Evolutionary conservation across 768 basidiomycete species (phyloP), one percentile per base, ranked within the genome.

Genomic region (Boletus rubropictus): DNA sequence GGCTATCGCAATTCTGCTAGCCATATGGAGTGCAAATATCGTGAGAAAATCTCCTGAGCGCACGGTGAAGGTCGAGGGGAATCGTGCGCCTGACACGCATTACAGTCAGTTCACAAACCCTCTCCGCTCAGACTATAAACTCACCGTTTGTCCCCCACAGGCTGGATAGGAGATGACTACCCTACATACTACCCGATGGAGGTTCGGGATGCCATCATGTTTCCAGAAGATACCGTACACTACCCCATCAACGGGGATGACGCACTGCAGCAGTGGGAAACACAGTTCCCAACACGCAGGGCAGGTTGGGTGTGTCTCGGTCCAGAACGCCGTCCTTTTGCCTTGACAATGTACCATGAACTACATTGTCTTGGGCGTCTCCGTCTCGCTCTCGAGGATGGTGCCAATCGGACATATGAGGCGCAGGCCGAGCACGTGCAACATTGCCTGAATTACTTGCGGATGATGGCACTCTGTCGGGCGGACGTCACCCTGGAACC

Each of bases 371-470:
- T 72, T 14, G 62, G 62, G 34, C 53, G 54, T 15, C 53, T 70
- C 35, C 57, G 62, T 39, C 17, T 35, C 18, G 61, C 63, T 27
- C 53, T 64, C 12, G 48, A 45, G n/a, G 52, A 52, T 12, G 7
- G 39, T 5, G 42, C 49, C 33, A 53, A 56, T 31, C 44, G 47
- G 25, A 55, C 53, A 7, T 44, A 52, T 21, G 55, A 61, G 18
- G 49, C 43, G 7, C 55, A 48, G 21, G 49, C 50, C 0, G 57
- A 46, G 7, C 67, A 65, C 21, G 53, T 62, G n/a, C 59, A 66
- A 2, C 78, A 77, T 52, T 79, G 77, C 54, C 59, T 74, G 44
- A 75, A 75, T 42, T 78, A 77, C 55, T 57, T 80, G 39, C 64
- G 76, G 14, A 67, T 75, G 54, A 68, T 65, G 60, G 60, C 66